Evolutionary conservation across 768 basidiomycete species (phyloP).

Genomic region (Amanita muscaria): DNA sequence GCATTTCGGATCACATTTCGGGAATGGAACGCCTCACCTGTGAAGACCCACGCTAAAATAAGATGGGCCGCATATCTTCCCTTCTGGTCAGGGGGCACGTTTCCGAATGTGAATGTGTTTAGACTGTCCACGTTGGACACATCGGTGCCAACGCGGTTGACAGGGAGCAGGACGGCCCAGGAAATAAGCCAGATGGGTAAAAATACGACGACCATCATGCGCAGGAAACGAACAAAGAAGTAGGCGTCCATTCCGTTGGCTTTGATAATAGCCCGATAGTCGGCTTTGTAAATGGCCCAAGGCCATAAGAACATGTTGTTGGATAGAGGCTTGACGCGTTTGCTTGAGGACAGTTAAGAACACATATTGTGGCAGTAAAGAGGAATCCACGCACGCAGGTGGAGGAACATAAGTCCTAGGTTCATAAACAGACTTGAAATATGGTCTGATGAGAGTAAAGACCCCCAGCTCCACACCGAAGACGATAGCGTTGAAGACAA

Average conservation of each 20-base stretch:
- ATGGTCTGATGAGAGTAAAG: slow-evolving; percentile 78
- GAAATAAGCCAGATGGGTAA: slow-evolving; percentile 88
- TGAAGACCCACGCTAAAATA: slow-evolving; percentile 67
- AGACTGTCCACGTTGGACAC: slow-evolving; percentile 44
- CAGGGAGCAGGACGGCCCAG: slow-evolving; percentile 79
- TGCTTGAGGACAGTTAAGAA: slow-evolving; percentile 26
- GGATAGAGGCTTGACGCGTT: slow-evolving; percentile 49
- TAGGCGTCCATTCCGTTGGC: slow-evolving; percentile 88
- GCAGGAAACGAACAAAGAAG: slow-evolving; percentile 84
- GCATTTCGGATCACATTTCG: neutral
- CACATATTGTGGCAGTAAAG: neutral
- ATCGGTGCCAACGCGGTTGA: slow-evolving; percentile 48
- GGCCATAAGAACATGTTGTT: slow-evolving; percentile 56
- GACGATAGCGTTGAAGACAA: slow-evolving; percentile 72
- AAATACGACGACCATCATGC: slow-evolving; percentile 75
- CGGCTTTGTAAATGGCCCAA: slow-evolving; percentile 46
- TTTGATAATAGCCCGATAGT: slow-evolving; percentile 52
- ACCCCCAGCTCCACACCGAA: slow-evolving; percentile 61
- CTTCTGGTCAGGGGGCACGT: slow-evolving; percentile 44
- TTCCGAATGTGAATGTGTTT: slow-evolving; percentile 74
- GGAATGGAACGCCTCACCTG: slow-evolving; percentile 39
- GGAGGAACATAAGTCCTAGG: slow-evolving; percentile 64
- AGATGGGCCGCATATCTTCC: slow-evolving; percentile 71
- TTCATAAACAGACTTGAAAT: slow-evolving; percentile 85
- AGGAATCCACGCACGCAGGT: slow-evolving; percentile 27